Evolutionary conservation across 2,329 filamentous ascomycete genomes (phyloP), one percentile per base, ranked within the genome.

Genomic region (Coniella vitis): DNA sequence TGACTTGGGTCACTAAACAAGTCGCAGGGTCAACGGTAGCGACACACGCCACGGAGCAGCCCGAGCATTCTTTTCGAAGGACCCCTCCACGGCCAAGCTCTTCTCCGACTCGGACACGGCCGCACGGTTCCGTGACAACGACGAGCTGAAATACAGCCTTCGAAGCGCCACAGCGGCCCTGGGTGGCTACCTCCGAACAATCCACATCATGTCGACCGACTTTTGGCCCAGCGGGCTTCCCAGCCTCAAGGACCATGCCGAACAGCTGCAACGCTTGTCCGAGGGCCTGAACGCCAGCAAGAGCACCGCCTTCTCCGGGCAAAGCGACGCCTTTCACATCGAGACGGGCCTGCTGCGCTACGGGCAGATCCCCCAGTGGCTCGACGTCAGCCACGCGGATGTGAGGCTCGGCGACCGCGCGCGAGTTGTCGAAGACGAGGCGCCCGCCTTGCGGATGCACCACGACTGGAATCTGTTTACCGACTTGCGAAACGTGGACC

Each of bases 401-500:
- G 39, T 42, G 25, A 42, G 25, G 22, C 39, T 42, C n/a, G 39
- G 39, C 39, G 39, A 42, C 10, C 39, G 16, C 22, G 39, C 39
- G 31, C 39, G 39, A 20, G 39, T 42, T 3, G 31, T 42, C 39
- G 39, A 32, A 16, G 22, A 14, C 12, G n/a, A 42, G 14, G 25
- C 39, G 31, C 39, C 39, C 10, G 22, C 39, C 22, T 20, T 42
- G 31, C 39, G 39, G 14, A 42, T 42, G 39, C 39, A 42, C 14
- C 39, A 42, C 22, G 39, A 42, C 22, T 42, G 39, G 39, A 42
- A 42, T 17, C 39, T 42, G 9, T 42, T 42, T 25, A 31, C 39
- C 4, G 22, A 42, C 14, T 8, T 42, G 14, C 22, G 22, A 17
- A 42, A 42, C 22, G 16, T 42, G 22, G 39, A 42, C 16, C 25